Conservation (phyloP, 2,329 filamentous ascomycete species). For the Zymoseptoria pseudotritici region DNA sequence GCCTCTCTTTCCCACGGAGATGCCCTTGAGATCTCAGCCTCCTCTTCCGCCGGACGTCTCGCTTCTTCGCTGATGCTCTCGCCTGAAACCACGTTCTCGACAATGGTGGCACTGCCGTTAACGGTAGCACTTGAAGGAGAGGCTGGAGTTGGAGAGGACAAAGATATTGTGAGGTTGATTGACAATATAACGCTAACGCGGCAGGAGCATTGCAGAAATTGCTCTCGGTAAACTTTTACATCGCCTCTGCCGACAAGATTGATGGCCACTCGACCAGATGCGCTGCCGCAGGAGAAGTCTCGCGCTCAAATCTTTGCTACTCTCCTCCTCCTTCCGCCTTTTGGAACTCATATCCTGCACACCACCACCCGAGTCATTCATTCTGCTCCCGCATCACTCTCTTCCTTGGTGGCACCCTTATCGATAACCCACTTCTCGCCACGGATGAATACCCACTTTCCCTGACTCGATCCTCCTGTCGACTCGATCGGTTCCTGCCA, state of each 20-base stretch:
- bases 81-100: too few relatives aligned
- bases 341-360: neutral
- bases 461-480: too few relatives aligned
- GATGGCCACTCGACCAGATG: too few relatives aligned
- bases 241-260: neutral
- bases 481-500: neutral
- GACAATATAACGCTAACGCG: conserved; percentile 61
- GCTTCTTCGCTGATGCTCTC: too few relatives aligned
- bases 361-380: neutral
- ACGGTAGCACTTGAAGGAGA: too few relatives aligned
- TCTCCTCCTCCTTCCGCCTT: neutral
- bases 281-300: neutral
- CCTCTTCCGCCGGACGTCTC: too few relatives aligned
- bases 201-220: neutral
- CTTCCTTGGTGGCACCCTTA: neutral
- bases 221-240: neutral
- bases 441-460: neutral
- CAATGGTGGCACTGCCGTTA: too few relatives aligned
- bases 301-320: neutral
- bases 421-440: neutral
- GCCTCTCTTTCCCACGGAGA: too few relatives aligned
- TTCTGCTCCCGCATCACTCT: neutral
- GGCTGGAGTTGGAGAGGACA: too few relatives aligned
- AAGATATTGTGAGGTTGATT: conserved; percentile 50
- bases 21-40: too few relatives aligned